These are phyloP conservation scores for Protea cynaroides DNA, from an alignment of 164 flowering plant genomes.

Conservation along the genomic window DNA sequence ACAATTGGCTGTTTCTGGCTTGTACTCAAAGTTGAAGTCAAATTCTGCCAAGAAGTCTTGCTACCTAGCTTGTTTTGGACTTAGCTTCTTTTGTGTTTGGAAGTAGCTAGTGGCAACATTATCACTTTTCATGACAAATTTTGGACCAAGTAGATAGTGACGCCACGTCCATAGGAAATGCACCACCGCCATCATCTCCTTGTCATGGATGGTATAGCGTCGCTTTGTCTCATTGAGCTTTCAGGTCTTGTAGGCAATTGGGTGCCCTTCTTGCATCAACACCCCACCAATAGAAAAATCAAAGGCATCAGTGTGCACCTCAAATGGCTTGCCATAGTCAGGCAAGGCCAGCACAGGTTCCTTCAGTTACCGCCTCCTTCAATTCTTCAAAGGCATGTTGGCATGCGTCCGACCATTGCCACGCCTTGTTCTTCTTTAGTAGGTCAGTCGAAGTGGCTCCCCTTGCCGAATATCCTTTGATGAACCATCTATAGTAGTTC, in stretches of 20 bases:
- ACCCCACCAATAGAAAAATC: no score
- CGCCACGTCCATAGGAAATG: conserved; percentile 3
- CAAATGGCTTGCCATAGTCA: background rate
- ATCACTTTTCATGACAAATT: background rate
- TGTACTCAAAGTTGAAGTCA: no score
- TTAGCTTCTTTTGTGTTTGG: background rate
- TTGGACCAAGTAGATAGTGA: background rate
- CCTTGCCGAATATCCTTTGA: background rate
- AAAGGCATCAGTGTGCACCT: no score
- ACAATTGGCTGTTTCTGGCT: background rate
- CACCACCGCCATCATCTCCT: conserved; percentile 3
- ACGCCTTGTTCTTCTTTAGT: no score
- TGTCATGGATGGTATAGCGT: background rate
- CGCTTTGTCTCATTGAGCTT: background rate
- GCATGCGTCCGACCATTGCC: no score
- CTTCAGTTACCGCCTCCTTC: background rate
- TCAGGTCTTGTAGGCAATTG: background rate
- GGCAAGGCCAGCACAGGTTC: background rate
- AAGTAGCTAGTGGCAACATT: conserved; percentile 3
- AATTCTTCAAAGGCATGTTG: no score
- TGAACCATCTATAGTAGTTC: background rate
- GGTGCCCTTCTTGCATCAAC: no score
- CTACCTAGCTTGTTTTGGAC: background rate
- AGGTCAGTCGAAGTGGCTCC: background rate
- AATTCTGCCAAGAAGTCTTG: no score